Evolutionary conservation across 352 stramenopile genomes (phyloP), one percentile per base, ranked within the genome.

Genomic region (Phytophthora macrochlamydospora): DNA sequence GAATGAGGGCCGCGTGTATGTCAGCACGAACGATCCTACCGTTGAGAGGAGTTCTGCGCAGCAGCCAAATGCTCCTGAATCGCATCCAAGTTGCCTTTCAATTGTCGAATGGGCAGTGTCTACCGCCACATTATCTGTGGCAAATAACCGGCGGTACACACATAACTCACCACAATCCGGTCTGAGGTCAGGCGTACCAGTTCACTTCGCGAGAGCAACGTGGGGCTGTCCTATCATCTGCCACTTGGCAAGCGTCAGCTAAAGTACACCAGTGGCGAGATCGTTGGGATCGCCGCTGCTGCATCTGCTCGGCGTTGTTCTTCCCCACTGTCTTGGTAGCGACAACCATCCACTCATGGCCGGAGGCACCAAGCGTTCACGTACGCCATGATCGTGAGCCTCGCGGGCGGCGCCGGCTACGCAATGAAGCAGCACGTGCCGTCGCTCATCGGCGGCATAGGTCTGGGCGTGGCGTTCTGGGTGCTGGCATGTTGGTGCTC

Each of bases 1-100:
- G 33, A 93, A 94, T 43, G 87, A 85, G 42, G 87, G 87, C 4
- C 84, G 87, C 8, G 87, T 95, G 18, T 95, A 91, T 59, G 85
- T 94, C 30, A 75, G 76, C 59, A 94, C 87, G 38, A 95, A 95
- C 59, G 86, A 95, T 54, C 85, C 84, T 12, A 79, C 85, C 35
- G 35, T 6, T 11, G 35, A 11, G 35, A 40, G 35, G 35, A 40
- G 35, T 53, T 40, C 35, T 40, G 35, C 35, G 35, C 35, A 40
- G 9, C 9, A 11, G 35, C 35, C 35, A 40, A 40, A 40, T 40
- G 35, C 35, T 11, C 6, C 35, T 40, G 35, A 40, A 40, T 40
- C 35, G 35, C 35, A 11, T 40, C 18, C 18, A 24, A 24, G 18
- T 40, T 40, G 35, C 6, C 6, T 40, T 6, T 40, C 9, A 11